A percentile compares a stretch with the other conserved stretches of the same genome.
Conservation (phyloP, 116 monocot genomes). For the Thalassia testudinum region DNA sequence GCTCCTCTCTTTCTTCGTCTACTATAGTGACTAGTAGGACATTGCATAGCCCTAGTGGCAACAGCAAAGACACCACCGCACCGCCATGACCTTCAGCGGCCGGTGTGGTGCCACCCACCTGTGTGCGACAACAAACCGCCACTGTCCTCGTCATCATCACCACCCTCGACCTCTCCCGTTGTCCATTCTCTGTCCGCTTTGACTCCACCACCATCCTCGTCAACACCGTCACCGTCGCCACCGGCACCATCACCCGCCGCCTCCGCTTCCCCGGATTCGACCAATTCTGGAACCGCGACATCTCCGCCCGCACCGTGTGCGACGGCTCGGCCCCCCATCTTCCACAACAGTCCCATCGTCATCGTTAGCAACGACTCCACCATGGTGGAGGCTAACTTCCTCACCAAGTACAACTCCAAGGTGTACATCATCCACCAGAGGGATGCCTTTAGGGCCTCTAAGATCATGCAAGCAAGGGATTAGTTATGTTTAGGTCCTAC, state of each 20-base stretch:
- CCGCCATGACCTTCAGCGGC: no score
- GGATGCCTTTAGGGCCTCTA: slow-evolving; percentile 65
- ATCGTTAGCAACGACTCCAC: slow-evolving; percentile 84
- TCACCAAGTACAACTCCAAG: slow-evolving; percentile 77
- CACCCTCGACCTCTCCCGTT: slow-evolving; percentile 47
- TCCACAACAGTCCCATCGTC: slow-evolving; percentile 60
- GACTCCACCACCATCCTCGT: slow-evolving; percentile 38
- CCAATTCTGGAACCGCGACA: slow-evolving; percentile 69
- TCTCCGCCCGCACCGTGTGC: slow-evolving; percentile 87
- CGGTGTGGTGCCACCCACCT: no score
- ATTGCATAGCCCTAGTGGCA: no score
- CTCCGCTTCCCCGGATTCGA: slow-evolving; percentile 64
- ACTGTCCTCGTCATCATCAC: no score
- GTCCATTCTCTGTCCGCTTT: slow-evolving; percentile 45
- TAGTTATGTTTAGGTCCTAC: no score
- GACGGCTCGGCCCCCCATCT: slow-evolving; percentile 87
- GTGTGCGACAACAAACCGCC: no score
- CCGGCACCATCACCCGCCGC: slow-evolving; percentile 78
- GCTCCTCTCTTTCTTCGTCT: no score
- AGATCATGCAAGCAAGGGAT: slow-evolving; percentile 93
- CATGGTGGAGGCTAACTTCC: slow-evolving; percentile 92
- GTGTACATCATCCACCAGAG: slow-evolving; percentile 76
- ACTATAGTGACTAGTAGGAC: no score
- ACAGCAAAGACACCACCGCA: no score
- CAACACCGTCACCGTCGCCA: slow-evolving; percentile 64